Evolutionary conservation across 345 rosid genomes (phyloP).

Genomic region (Erucastrum elatum): DNA sequence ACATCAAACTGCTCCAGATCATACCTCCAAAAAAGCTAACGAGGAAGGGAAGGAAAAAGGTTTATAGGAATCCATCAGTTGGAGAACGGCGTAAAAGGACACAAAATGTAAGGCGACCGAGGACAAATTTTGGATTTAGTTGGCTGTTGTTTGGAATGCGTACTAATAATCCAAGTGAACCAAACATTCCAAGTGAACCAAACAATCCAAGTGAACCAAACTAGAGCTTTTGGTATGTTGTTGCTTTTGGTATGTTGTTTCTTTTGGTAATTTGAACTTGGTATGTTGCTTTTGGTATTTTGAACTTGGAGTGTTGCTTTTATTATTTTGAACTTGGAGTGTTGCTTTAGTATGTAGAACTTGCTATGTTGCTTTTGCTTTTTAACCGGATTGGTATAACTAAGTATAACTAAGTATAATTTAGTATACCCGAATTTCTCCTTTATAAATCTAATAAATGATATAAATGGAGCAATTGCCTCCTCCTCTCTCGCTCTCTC

Average conservation of each 20-base stretch:
- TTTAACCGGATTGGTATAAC: not conserved
- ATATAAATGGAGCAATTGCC: too few relatives aligned
- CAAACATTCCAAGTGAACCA: not conserved
- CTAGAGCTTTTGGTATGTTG: not conserved
- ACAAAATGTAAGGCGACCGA: not conserved
- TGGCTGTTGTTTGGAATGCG: not conserved
- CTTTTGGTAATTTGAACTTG: not conserved
- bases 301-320: not conserved
- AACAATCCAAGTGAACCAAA: not conserved
- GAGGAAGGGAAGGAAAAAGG: not conserved
- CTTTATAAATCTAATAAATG: not conserved
- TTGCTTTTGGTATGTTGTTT: too few relatives aligned
- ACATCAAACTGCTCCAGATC: not conserved
- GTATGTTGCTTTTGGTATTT: not conserved
- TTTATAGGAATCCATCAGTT: not conserved
- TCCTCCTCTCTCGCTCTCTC: too few relatives aligned
- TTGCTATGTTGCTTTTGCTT: too few relatives aligned
- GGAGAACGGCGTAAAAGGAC: not conserved
- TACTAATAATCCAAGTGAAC: not conserved
- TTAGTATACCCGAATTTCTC: too few relatives aligned
- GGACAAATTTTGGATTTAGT: not conserved
- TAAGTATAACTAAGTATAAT: not conserved
- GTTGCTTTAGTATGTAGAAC: too few relatives aligned
- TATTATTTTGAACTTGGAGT: too few relatives aligned
- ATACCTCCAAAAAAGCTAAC: not conserved